These are phyloP conservation scores for Onygena corvina DNA, from an alignment of 2,329 filamentous ascomycete genomes.

Conservation along the genomic window DNA sequence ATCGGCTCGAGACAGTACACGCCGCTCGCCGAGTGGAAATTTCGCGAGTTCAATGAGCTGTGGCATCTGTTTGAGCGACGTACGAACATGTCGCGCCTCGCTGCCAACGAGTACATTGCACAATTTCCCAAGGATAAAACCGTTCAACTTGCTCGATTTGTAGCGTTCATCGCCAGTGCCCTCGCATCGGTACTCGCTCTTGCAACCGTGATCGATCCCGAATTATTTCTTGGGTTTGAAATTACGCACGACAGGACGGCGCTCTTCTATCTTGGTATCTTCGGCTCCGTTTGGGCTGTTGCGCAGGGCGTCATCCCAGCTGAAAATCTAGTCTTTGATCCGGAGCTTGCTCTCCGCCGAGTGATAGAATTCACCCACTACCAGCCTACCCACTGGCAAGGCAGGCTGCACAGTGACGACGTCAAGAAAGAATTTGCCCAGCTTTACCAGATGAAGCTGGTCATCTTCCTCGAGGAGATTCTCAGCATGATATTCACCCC, in stretches of 20 bases:
- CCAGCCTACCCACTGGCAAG: conserved; percentile 77
- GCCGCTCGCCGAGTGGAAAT: conserved; percentile 91
- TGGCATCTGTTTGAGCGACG: conserved; percentile 83
- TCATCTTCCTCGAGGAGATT: conserved; percentile 87
- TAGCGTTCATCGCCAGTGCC: conserved; percentile 78
- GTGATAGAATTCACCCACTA: conserved; percentile 92
- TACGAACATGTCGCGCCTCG: conserved; percentile 87
- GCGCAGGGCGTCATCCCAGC: conserved; percentile 75
- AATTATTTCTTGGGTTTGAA: conserved; percentile 83
- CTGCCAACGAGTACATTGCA: conserved; percentile 80
- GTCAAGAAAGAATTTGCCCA: conserved; percentile 81
- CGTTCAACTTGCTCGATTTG: conserved; percentile 68
- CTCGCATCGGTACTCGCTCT: conserved; percentile 74
- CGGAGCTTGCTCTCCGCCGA: conserved; percentile 73
- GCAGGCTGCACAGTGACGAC: conserved; percentile 82
- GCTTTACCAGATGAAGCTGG: conserved; percentile 81
- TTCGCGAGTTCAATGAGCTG: conserved; percentile 94
- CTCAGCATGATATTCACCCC: conserved; percentile 86
- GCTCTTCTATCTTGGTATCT: conserved; percentile 76
- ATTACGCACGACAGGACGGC: conserved; percentile 79
- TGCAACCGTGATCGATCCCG: conserved; percentile 75
- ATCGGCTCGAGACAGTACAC: conserved; percentile 86
- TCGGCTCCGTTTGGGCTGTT: conserved; percentile 71
- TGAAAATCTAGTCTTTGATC: conserved; percentile 81
- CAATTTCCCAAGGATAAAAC: conserved; percentile 95